phyloP scores from a whole-genome alignment of 192 early-diverging fungal genomes.

The Entomortierella beljakovae region DNA sequence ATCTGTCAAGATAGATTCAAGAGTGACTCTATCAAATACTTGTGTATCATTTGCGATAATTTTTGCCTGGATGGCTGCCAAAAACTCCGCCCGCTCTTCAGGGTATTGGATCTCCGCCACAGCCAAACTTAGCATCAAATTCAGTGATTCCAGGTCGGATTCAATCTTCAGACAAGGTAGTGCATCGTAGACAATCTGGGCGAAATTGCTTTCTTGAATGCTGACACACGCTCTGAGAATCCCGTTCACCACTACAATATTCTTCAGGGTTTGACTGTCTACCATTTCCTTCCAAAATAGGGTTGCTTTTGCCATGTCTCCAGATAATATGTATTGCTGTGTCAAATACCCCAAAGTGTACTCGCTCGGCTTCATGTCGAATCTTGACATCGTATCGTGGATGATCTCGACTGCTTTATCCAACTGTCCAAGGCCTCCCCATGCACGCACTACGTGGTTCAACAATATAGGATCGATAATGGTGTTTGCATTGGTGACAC shows the following conservation, averaged over 20 bases:
- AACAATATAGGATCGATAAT: slow-evolving; percentile 36
- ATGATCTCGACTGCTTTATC: slow-evolving; percentile 28
- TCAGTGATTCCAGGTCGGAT: slow-evolving; percentile 23
- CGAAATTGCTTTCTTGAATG: slow-evolving; percentile 22
- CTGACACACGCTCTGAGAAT: slow-evolving; percentile 37
- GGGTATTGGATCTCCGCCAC: slow-evolving; percentile 24
- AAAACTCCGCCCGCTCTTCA: slow-evolving; percentile 18
- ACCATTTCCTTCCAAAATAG: slow-evolving; percentile 17
- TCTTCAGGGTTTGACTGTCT: neutral
- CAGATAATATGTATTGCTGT: slow-evolving; percentile 18
- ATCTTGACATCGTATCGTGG: neutral
- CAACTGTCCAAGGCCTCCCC: slow-evolving; percentile 30
- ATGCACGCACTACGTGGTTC: slow-evolving; percentile 41
- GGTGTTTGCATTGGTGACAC: neutral
- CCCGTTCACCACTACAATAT: slow-evolving; percentile 29
- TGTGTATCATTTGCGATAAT: slow-evolving; percentile 9
- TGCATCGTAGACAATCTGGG: slow-evolving; percentile 31
- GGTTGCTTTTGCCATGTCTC: neutral
- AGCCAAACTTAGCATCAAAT: slow-evolving; percentile 44
- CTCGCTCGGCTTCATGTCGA: slow-evolving; percentile 24
- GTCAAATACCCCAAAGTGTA: slow-evolving; percentile 42
- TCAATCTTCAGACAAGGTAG: slow-evolving; percentile 20
- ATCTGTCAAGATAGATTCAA: slow-evolving; percentile 27
- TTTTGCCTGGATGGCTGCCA: slow-evolving; percentile 19
- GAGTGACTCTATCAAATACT: slow-evolving; percentile 24